phyloP scores from a whole-genome alignment of 371 early-diverging fungal species.

The Thermomucor indicae-seudaticae region DNA sequence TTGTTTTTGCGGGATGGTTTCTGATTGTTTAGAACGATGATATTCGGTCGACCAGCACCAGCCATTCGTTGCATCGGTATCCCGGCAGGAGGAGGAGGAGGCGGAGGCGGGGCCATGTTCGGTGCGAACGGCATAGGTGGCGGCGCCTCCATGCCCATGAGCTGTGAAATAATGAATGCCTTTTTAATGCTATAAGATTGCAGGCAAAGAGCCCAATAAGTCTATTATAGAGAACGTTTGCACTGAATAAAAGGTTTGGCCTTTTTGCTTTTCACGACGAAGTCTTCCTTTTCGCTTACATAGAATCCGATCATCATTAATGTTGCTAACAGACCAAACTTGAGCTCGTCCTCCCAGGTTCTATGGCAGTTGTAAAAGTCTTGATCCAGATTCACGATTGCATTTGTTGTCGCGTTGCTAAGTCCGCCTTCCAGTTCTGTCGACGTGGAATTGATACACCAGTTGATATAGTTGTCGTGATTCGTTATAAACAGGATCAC shows the following conservation, averaged over 20 bases:
- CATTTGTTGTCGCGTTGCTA: neutral
- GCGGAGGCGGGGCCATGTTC: neutral
- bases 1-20: slow-evolving; percentile 10
- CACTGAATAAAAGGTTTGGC: neutral
- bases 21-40: slow-evolving; percentile 21
- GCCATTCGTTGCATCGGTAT: neutral
- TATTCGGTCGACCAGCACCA: slow-evolving; percentile 9
- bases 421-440: neutral
- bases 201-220: slow-evolving; percentile 19
- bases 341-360: slow-evolving; percentile 22
- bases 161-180: slow-evolving; percentile 1
- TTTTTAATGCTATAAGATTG: slow-evolving; percentile 15
- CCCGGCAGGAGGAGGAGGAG: slow-evolving; percentile 1
- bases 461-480: slow-evolving; percentile 7
- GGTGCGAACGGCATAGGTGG: neutral
- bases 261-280: neutral
- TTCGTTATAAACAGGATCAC: slow-evolving; percentile 13
- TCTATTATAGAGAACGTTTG: neutral
- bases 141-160: neutral
- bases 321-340: slow-evolving; percentile 14
- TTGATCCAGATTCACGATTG: neutral
- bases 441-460: slow-evolving; percentile 10
- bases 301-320: slow-evolving; percentile 19
- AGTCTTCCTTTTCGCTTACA: no score
- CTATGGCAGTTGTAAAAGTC: slow-evolving; percentile 22